These are phyloP conservation scores for Trametes polyzona DNA, from an alignment of 1,284 basidiomycete genomes.

Conservation along the genomic window DNA sequence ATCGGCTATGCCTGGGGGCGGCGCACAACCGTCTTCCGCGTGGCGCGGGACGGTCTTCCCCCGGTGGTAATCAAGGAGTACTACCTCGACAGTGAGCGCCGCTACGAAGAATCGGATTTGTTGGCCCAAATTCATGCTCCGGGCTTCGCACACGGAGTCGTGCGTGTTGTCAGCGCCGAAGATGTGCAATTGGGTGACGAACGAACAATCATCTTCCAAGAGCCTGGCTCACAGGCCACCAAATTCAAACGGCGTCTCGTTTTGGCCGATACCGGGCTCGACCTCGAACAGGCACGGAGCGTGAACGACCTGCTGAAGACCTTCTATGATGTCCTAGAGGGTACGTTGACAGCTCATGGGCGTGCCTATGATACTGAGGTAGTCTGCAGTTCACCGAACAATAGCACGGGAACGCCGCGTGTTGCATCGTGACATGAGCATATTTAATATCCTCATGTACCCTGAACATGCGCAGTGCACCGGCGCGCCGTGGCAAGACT, in stretches of 20 bases:
- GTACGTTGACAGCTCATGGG: neutral
- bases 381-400: constrained; percentile 3
- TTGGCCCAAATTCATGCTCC: constrained; percentile 4
- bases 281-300: neutral
- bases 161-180: neutral
- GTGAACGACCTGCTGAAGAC: constrained; percentile 8
- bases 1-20: neutral
- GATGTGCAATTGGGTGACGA: neutral
- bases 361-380: neutral
- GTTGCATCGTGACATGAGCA: constrained; percentile 14
- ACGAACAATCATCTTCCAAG: no score
- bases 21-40: neutral
- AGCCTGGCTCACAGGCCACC: neutral
- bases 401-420: neutral
- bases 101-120: neutral
- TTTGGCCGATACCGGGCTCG: neutral
- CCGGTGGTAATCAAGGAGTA: constrained; percentile 12
- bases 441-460: constrained; percentile 14
- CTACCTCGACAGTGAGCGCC: neutral
- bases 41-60: neutral
- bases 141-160: constrained; percentile 6
- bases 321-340: constrained; percentile 1
- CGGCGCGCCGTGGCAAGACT: neutral
- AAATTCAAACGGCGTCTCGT: constrained; percentile 1
- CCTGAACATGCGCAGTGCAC: neutral